A percentile compares a stretch with the other conserved stretches of the same genome.
Evolutionary conservation across 129 eudicot species (phyloP).

Genomic region (Flaveria brownii): DNA sequence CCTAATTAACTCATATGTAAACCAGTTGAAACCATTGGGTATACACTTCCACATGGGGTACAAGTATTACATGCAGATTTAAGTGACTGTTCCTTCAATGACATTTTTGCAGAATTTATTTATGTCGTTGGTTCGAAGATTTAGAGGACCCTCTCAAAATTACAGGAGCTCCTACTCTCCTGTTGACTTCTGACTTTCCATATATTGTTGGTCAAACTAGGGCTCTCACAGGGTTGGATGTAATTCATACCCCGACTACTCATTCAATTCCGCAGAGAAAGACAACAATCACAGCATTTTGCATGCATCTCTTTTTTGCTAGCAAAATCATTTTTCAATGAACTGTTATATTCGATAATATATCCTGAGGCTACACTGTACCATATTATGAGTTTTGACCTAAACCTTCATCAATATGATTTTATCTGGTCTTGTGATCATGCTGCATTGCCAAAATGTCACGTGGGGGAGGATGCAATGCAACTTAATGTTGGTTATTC

Average conservation of each 20-base stretch:
- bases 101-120: conserved; percentile 59
- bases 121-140: conserved; percentile 57
- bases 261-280: conserved; percentile 4
- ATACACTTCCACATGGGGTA: not conserved
- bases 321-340: conserved; percentile 10
- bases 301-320: conserved; percentile 18
- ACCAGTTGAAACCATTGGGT: not conserved
- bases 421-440: conserved; percentile 9
- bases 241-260: conserved; percentile 10
- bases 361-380: conserved; percentile 30
- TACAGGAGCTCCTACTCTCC: conserved; percentile 90
- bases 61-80: too few species aligned
- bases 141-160: conserved; percentile 78
- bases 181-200: conserved; percentile 66
- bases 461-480: not conserved
- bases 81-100: not conserved
- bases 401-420: not conserved
- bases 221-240: conserved; percentile 16
- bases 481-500: conserved; percentile 22
- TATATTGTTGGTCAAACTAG: conserved; percentile 2
- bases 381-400: conserved; percentile 20
- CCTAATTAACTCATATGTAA: not conserved
- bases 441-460: not conserved
- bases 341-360: conserved; percentile 9
- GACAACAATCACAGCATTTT: conserved; percentile 19